Conservation (phyloP, 1,284 basidiomycete genomes). For the Xerocomus nothofagi region DNA sequence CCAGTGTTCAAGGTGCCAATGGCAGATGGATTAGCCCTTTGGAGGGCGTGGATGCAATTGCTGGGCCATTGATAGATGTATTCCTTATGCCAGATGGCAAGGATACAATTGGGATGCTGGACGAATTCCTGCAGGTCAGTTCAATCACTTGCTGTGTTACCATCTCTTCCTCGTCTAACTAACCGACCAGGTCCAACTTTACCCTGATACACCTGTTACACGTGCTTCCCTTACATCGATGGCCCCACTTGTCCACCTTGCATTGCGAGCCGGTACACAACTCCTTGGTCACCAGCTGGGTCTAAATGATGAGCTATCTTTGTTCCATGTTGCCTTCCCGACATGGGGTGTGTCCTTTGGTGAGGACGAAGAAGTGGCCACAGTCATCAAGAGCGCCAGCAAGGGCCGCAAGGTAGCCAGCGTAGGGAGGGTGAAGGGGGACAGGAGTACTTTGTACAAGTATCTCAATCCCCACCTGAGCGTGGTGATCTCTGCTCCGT, state of each 20-base stretch:
- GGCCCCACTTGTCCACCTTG: conserved; percentile 51
- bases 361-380: conserved; percentile 50
- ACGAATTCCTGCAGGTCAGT: conserved; percentile 63
- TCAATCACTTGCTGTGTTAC: not conserved
- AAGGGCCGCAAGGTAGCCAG: conserved; percentile 64
- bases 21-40: conserved; percentile 33
- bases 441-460: conserved; percentile 91
- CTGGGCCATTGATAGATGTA: conserved; percentile 57
- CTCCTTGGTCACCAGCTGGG: conserved; percentile 59
- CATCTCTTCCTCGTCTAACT: not conserved
- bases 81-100: conserved; percentile 49
- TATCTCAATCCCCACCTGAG: conserved; percentile 86
- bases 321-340: conserved; percentile 52
- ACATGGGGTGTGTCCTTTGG: conserved; percentile 68
- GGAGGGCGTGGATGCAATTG: conserved; percentile 59
- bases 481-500: conserved; percentile 58
- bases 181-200: conserved; percentile 53
- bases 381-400: conserved; percentile 47
- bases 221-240: conserved; percentile 43
- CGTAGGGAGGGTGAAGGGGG: conserved; percentile 81
- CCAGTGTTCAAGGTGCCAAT: conserved; percentile 7
- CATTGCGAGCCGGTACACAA: conserved; percentile 49
- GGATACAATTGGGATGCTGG: conserved; percentile 60
- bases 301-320: conserved; percentile 43
- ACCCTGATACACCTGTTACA: conserved; percentile 55